Conservation (phyloP, 2,329 filamentous ascomycete species). For the Cladosporium sp. region DNA sequence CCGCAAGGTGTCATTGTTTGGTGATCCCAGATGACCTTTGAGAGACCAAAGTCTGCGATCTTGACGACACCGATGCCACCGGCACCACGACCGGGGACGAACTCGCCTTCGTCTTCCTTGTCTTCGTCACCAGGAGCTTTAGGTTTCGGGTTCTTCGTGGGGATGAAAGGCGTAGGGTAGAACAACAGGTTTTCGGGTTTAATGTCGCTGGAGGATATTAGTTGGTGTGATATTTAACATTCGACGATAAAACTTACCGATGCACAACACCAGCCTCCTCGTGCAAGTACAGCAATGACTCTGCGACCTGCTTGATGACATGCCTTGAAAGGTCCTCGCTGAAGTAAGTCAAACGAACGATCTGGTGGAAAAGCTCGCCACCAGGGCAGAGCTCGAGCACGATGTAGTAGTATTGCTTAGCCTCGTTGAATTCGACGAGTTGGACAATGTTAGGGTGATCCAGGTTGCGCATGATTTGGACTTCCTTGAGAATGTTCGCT, state of each 20-base stretch:
- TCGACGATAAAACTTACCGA: constrained; percentile 72
- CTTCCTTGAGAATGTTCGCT: constrained; percentile 96
- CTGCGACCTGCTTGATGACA: constrained; percentile 91
- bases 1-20: constrained; percentile 99
- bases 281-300: constrained; percentile 88
- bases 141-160: constrained; percentile 74
- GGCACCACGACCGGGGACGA: constrained; percentile 70
- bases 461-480: constrained; percentile 95
- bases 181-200: constrained; percentile 98
- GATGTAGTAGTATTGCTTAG: constrained; percentile 94
- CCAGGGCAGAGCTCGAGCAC: constrained; percentile 91
- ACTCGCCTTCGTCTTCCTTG: constrained; percentile 95
- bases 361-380: constrained; percentile 96
- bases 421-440: constrained; percentile 89
- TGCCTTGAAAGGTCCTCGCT: constrained; percentile 93
- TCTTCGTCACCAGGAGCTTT: constrained; percentile 87
- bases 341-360: constrained; percentile 96
- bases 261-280: constrained; percentile 95
- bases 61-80: constrained; percentile 95
- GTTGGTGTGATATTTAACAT: constrained; percentile 70
- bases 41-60: constrained; percentile 95
- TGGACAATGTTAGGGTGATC: constrained; percentile 96
- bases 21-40: constrained; percentile 96
- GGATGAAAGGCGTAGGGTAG: constrained; percentile 75
- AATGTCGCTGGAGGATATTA: constrained; percentile 68